phyloP scores from a whole-genome alignment of 306 rosid species.

The Rubus parviflorus region DNA sequence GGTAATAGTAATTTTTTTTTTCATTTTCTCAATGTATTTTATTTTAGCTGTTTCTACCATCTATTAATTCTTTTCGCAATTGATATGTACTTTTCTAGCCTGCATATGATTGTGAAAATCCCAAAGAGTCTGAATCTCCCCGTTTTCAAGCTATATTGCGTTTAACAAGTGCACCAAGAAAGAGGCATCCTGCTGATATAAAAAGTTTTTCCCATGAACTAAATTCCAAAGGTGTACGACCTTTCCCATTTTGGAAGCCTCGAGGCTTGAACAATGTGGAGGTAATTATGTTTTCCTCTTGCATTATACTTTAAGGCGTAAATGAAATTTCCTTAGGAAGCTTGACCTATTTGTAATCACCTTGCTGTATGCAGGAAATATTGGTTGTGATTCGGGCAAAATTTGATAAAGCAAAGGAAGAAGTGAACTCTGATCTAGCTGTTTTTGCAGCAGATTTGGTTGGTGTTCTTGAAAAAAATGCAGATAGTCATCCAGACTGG shows the following conservation, averaged over 20 bases:
- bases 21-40: slow-evolving; percentile 13
- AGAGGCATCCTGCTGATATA: slow-evolving; percentile 79
- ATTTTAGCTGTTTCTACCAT: slow-evolving; percentile 5
- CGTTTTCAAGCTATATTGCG: slow-evolving; percentile 99
- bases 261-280: slow-evolving; percentile 90
- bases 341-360: slow-evolving; percentile 23
- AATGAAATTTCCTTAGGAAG: slow-evolving; percentile 29
- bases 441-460: slow-evolving; percentile 93
- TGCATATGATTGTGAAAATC: slow-evolving; percentile 86
- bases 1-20: slow-evolving; percentile 42
- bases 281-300: slow-evolving; percentile 49
- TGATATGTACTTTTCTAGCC: slow-evolving; percentile 48
- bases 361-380: slow-evolving; percentile 64
- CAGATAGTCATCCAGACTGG: slow-evolving; percentile 92
- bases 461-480: slow-evolving; percentile 90
- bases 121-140: slow-evolving; percentile 98
- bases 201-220: slow-evolving; percentile 97
- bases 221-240: slow-evolving; percentile 93
- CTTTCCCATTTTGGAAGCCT: slow-evolving; percentile 95
- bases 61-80: slow-evolving; percentile 19
- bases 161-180: slow-evolving; percentile 92
- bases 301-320: slow-evolving; percentile 15
- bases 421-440: slow-evolving; percentile 85
- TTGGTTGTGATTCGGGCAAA: slow-evolving; percentile 78
- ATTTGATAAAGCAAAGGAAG: slow-evolving; percentile 96